Percentiles rank a stretch among this genome's conserved stretches.
Evolutionary conservation across 441 rosid genomes (phyloP).

Genomic region (Arabidopsis lyrata): DNA sequence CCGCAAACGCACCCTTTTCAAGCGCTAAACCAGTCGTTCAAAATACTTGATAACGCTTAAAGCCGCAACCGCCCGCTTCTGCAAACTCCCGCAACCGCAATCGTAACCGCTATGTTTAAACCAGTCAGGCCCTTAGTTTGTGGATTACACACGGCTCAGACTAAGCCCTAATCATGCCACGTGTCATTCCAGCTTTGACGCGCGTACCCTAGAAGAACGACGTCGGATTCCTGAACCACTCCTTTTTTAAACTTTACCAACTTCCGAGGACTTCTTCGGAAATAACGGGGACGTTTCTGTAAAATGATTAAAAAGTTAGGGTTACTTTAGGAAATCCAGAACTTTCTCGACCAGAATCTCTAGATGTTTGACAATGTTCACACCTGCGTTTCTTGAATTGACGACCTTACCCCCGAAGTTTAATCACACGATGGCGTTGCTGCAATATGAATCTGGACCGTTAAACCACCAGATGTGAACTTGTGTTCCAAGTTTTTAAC

Average conservation of each 20-base stretch:
- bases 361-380: constrained; percentile 15
- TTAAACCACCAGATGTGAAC: not conserved
- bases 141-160: constrained; percentile 48
- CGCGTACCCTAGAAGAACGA: constrained; percentile 39
- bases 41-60: too few species aligned
- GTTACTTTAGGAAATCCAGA: constrained; percentile 15
- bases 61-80: too few species aligned
- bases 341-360: constrained; percentile 21
- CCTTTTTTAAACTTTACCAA: constrained; percentile 2
- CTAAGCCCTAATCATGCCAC: constrained; percentile 44
- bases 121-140: too few species aligned
- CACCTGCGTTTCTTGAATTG: constrained; percentile 5
- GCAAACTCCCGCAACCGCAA: too few species aligned
- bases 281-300: constrained; percentile 26
- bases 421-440: not conserved
- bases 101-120: too few species aligned
- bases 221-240: constrained; percentile 32
- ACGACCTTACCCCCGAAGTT: constrained; percentile 12
- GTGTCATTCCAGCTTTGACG: constrained; percentile 51
- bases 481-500: constrained; percentile 9
- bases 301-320: not conserved
- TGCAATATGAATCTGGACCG: constrained; percentile 23
- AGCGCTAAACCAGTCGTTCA: too few species aligned
- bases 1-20: too few species aligned
- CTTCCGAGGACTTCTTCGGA: constrained; percentile 27